Conservation (phyloP, 345 rosid species). For the Aegle marmelos region DNA sequence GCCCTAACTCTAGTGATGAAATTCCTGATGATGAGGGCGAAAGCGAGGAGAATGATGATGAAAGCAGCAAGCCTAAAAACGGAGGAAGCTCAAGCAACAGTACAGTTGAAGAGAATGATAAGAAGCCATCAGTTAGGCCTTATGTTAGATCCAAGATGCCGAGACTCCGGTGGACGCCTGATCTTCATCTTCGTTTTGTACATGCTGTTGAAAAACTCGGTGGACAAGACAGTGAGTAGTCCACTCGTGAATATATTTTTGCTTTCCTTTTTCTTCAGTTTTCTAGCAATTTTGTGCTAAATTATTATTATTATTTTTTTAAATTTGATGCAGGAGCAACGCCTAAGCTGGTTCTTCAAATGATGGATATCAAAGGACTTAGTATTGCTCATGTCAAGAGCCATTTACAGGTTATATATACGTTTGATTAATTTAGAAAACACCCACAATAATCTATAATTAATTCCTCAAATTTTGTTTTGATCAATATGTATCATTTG, state of each 20-base stretch:
- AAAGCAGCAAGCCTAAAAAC: conserved; percentile 29
- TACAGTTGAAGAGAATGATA: conserved; percentile 65
- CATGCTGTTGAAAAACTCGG: conserved; percentile 78
- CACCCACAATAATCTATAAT: not conserved
- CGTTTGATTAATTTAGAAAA: not conserved
- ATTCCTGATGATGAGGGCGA: conserved; percentile 25
- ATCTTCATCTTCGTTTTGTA: conserved; percentile 74
- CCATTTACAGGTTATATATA: conserved; percentile 66
- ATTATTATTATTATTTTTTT: not conserved
- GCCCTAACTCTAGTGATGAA: conserved; percentile 7
- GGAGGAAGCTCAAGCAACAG: conserved; percentile 81
- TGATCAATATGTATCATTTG: not conserved
- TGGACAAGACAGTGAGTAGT: conserved; percentile 63
- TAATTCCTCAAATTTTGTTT: not conserved
- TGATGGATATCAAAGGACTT: conserved; percentile 86
- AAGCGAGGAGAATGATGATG: conserved; percentile 40
- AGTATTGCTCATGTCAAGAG: conserved; percentile 91
- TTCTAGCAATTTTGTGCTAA: not conserved
- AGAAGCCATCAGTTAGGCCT: conserved; percentile 54
- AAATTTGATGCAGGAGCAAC: conserved; percentile 57
- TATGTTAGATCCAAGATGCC: conserved; percentile 80
- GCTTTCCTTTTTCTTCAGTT: not conserved
- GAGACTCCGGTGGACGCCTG: conserved; percentile 73
- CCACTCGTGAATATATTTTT: too few relatives aligned
- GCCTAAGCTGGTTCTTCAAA: conserved; percentile 76